Base-by-base conservation (phyloP, 805 yeast genomes). In the Candida saitoana region DNA sequence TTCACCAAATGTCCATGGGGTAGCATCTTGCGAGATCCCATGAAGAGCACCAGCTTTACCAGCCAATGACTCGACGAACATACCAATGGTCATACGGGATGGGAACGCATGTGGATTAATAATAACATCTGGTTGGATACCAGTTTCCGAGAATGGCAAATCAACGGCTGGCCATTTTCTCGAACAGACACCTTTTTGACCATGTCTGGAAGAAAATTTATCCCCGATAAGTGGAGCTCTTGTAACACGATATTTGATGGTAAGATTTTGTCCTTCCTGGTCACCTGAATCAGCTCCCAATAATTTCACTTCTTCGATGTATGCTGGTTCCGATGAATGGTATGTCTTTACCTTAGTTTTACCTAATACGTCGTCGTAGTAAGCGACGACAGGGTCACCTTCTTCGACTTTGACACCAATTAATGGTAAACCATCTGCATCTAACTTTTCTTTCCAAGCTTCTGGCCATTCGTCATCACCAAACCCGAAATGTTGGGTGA, bases 41-140 rank as follows among this genome's bases (percentile, higher is more conserved):
- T 93, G 99, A 56, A 93, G 70, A 5, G 96, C 96, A 63, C 99
- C 99, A 4, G 98, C 93, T 66, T 93, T 93, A 59, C 99, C 99
- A n/a, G 99, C 98, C 43, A 93, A 68, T 41, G 95, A 85, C 68
- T 93, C 99, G 38, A 93, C 97, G 68, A 93, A 93, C 98, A 93
- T 93, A 73, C 99, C 99, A 66, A 93, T 91, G 9, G 99, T 93
- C 99, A 93, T 93, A 74, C 99, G 93, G 38, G 98, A 91, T 54
- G 99, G 99, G 91, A 91, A 93, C 51, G 98, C 99, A 64, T 91
- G 99, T 3, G 99, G 99, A 63, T 93, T 93, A 59, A 93, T 93
- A 59, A 93, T 93, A 53, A 93, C 85, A 68, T 93, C 99, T 2
- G 99, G 99, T 63, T 87, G 96, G 47, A 93, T 91, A 56, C 99